Conservation (phyloP, 2,329 filamentous ascomycete species). For the Pyrenophora teres region DNA sequence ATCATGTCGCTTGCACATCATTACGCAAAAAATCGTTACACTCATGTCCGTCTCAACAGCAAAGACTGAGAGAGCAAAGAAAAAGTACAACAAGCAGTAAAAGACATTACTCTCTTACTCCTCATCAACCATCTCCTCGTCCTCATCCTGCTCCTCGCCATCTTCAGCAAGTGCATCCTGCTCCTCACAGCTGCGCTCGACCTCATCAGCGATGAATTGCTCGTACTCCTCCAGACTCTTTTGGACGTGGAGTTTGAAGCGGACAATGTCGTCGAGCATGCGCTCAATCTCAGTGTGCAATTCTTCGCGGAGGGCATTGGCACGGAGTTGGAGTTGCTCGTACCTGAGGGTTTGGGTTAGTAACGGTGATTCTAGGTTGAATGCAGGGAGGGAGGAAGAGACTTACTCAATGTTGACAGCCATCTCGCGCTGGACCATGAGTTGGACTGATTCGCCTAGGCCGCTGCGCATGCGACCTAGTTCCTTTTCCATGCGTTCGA, state of each 20-base stretch:
- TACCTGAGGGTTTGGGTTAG: conserved; percentile 62
- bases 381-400: neutral
- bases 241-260: conserved; percentile 97
- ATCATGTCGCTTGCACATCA: too few relatives aligned
- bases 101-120: neutral
- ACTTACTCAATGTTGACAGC: conserved; percentile 92
- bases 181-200: conserved; percentile 67
- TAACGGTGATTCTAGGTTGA: neutral
- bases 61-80: neutral
- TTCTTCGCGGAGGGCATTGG: conserved; percentile 86
- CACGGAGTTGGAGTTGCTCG: conserved; percentile 85
- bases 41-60: neutral
- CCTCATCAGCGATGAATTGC: conserved; percentile 87
- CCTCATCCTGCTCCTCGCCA: conserved; percentile 14
- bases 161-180: conserved; percentile 47
- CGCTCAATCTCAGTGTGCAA: conserved; percentile 96
- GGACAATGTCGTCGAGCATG: conserved; percentile 95
- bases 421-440: conserved; percentile 95
- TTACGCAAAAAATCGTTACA: neutral
- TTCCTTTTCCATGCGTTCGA: conserved; percentile 99
- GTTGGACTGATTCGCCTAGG: conserved; percentile 81
- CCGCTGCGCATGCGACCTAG: conserved; percentile 88
- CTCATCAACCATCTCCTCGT: conserved; percentile 5
- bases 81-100: neutral
- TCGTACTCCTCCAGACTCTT: conserved; percentile 93